A percentile compares a stretch with the other conserved stretches of the same genome.
Evolutionary conservation across 2,329 filamentous ascomycete genomes (phyloP).

Genomic region (Biscogniauxia sp.): DNA sequence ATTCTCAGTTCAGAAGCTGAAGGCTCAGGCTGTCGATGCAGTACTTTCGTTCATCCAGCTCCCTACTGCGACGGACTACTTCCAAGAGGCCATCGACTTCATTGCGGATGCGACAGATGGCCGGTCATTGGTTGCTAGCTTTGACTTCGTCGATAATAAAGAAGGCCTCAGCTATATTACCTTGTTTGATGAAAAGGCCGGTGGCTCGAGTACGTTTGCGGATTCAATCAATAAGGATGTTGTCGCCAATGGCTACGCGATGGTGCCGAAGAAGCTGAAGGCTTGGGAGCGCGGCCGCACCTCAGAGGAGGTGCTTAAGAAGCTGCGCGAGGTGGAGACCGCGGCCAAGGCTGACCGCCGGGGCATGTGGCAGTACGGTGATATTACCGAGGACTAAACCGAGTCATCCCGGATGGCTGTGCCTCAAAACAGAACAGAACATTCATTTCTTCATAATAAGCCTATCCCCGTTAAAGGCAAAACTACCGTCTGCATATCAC

Average conservation of each 20-base stretch:
- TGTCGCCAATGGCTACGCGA: conserved; percentile 76
- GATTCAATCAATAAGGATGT: conserved; percentile 90
- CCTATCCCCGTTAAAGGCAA: too few species aligned
- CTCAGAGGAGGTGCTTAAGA: conserved; percentile 68
- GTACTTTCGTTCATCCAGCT: conserved; percentile 87
- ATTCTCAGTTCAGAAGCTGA: conserved; percentile 79
- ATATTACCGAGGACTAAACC: conserved; percentile 82
- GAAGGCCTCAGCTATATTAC: conserved; percentile 85
- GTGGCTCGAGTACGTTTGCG: conserved; percentile 53
- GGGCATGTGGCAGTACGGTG: conserved; percentile 98
- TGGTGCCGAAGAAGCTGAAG: conserved; percentile 91
- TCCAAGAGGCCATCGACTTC: conserved; percentile 73
- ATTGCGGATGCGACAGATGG: conserved; percentile 73
- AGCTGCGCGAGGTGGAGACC: conserved; percentile 69
- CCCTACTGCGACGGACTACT: conserved; percentile 77
- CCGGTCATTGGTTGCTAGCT: conserved; percentile 81
- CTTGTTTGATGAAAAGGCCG: conserved; percentile 73
- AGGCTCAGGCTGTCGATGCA: conserved; percentile 83
- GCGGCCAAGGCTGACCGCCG: conserved; percentile 76
- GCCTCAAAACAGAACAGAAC: too few species aligned
- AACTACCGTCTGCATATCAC: too few species aligned
- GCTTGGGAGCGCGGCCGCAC: conserved; percentile 76
- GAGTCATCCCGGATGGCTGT: too few species aligned
- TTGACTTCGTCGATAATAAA: conserved; percentile 76
- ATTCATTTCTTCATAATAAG: too few species aligned